Percentiles rank a stretch among this genome's conserved stretches.
These are phyloP conservation scores for Xylaria nigripes DNA, from an alignment of 495 filamentous ascomycete genomes.

Conservation along the genomic window DNA sequence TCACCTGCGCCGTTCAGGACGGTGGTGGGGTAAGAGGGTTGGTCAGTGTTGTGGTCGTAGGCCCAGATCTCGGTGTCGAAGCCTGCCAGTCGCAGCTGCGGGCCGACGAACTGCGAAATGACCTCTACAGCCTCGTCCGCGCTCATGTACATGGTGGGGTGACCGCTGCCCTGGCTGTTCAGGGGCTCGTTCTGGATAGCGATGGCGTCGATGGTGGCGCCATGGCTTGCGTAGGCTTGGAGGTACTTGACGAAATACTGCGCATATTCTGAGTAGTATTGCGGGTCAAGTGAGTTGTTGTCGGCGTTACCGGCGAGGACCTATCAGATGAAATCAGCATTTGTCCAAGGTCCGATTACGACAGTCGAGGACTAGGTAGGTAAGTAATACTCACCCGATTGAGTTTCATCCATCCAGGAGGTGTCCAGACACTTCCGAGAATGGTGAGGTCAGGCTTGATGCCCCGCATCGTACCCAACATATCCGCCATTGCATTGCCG, in stretches of 20 bases:
- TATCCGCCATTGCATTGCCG: conserved; percentile 45
- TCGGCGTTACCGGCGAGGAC: conserved; percentile 37
- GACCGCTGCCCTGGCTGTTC: conserved; percentile 44
- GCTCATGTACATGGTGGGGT: conserved; percentile 46
- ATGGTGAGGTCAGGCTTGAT: conserved; percentile 32
- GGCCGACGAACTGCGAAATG: conserved; percentile 43
- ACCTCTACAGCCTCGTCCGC: conserved; percentile 41
- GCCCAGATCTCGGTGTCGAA: conserved; percentile 44
- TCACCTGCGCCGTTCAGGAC: conserved; percentile 36
- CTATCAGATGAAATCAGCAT: conserved; percentile 8
- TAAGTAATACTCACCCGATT: conserved; percentile 31
- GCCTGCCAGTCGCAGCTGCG: conserved; percentile 35
- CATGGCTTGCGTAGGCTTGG: conserved; percentile 38
- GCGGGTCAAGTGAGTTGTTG: conserved; percentile 46
- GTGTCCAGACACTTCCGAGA: conserved; percentile 46
- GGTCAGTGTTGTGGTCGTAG: conserved; percentile 51
- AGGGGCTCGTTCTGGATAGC: conserved; percentile 52
- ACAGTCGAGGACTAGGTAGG: too few relatives aligned
- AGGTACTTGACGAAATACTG: conserved; percentile 53
- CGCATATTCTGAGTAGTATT: conserved; percentile 39
- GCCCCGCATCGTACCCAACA: conserved; percentile 35
- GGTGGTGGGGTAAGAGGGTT: conserved; percentile 39
- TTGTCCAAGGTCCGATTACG: too few relatives aligned
- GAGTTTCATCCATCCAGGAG: conserved; percentile 53
- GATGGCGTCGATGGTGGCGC: conserved; percentile 44